Percentiles rank a stretch among this genome's conserved stretches.
These are phyloP conservation scores for Stagonosporopsis rhizophila DNA, from an alignment of 2,329 filamentous ascomycete species.

Conservation along the genomic window DNA sequence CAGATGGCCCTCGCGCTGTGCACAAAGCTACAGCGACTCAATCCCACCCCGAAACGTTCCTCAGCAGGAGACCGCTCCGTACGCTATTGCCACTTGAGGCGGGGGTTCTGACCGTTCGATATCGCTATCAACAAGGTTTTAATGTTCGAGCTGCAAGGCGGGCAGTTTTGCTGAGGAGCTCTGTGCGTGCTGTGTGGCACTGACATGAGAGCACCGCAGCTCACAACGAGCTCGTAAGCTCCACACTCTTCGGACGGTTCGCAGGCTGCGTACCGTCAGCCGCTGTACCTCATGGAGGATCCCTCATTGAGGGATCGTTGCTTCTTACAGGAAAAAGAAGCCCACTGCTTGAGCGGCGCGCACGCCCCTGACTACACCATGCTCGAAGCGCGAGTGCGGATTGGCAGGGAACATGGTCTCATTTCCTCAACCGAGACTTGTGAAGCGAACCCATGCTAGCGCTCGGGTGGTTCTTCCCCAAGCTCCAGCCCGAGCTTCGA, in stretches of 20 bases:
- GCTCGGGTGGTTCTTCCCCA: slow-evolving; percentile 39
- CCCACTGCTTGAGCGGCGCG: slow-evolving; percentile 22
- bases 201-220: neutral
- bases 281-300: slow-evolving; percentile 4
- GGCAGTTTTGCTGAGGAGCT: neutral
- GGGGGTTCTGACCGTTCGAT: slow-evolving; percentile 20
- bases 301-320: slow-evolving; percentile 4
- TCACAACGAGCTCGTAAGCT: neutral
- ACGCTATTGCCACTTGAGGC: slow-evolving; percentile 34
- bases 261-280: slow-evolving; percentile 9
- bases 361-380: slow-evolving; percentile 41
- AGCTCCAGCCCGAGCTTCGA: slow-evolving; percentile 43
- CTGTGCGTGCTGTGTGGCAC: neutral
- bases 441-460: slow-evolving; percentile 43
- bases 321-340: slow-evolving; percentile 10
- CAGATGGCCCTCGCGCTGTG: slow-evolving; percentile 34
- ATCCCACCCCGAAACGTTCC: slow-evolving; percentile 31
- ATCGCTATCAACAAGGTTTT: slow-evolving; percentile 7
- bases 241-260: neutral
- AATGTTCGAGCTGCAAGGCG: slow-evolving; percentile 3
- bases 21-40: slow-evolving; percentile 40
- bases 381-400: slow-evolving; percentile 31
- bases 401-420: slow-evolving; percentile 41
- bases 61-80: slow-evolving; percentile 26
- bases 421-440: slow-evolving; percentile 48